Evolutionary conservation across 2,329 filamentous ascomycete species (phyloP).

Genomic region (Aspergillus ustus): DNA sequence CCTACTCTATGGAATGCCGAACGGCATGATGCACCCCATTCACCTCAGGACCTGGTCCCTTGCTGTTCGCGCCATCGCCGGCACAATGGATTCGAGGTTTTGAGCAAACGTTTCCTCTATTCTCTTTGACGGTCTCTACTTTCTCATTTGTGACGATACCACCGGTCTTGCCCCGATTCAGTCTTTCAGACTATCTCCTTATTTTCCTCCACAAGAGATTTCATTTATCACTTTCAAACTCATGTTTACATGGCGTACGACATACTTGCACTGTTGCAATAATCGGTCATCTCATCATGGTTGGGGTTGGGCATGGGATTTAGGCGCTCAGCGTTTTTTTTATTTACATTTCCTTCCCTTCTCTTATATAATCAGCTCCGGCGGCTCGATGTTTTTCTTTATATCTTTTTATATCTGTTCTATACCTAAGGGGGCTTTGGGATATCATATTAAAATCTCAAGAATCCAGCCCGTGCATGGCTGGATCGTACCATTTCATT

Average conservation of each 20-base stretch:
- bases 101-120: neutral
- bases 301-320: conserved; percentile 21
- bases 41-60: conserved; percentile 8
- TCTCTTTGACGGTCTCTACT: conserved; percentile 13
- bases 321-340: conserved; percentile 23
- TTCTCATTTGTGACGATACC: conserved; percentile 17
- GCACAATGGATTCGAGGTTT: conserved; percentile 4
- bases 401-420: neutral
- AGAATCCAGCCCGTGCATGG: neutral
- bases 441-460: neutral
- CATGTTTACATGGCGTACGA: conserved; percentile 15
- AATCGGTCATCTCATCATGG: conserved; percentile 23
- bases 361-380: conserved; percentile 20
- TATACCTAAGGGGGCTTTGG: conserved; percentile 2
- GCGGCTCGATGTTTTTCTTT: conserved; percentile 1
- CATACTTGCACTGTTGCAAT: conserved; percentile 9
- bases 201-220: neutral
- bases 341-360: conserved; percentile 9
- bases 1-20: conserved; percentile 7
- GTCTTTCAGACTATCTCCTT: conserved; percentile 4
- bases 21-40: conserved; percentile 4
- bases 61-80: neutral
- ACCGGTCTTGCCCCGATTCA: neutral
- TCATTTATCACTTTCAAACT: neutral
- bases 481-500: neutral